Conservation (phyloP, 1,284 basidiomycete species). For the Cryptococcus sp. region DNA sequence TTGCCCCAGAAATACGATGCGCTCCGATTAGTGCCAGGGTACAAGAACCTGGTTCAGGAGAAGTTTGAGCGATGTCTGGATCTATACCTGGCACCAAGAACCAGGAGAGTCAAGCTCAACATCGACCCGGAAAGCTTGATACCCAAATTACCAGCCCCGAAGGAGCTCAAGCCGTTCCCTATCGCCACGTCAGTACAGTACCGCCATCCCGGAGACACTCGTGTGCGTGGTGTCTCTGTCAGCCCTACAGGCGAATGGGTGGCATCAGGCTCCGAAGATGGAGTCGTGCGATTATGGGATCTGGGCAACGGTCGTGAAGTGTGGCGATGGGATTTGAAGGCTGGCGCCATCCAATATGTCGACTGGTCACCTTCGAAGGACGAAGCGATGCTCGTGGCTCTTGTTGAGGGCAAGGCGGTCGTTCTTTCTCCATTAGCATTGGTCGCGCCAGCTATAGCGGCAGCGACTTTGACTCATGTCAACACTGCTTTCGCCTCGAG, state of each 20-base stretch:
- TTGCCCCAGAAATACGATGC: constrained; percentile 84
- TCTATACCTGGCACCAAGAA: constrained; percentile 92
- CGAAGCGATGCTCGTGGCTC: constrained; percentile 54
- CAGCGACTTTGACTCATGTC: constrained; percentile 62
- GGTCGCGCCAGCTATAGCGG: constrained; percentile 64
- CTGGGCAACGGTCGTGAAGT: constrained; percentile 88
- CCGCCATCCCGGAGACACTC: constrained; percentile 61
- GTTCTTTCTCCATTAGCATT: constrained; percentile 79
- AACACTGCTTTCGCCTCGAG: constrained; percentile 52
- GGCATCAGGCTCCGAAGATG: constrained; percentile 88
- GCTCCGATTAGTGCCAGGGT: constrained; percentile 88
- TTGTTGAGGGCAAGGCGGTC: constrained; percentile 65
- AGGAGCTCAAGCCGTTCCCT: constrained; percentile 92
- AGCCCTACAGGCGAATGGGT: constrained; percentile 92
- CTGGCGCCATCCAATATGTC: constrained; percentile 74
- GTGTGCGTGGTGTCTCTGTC: constrained; percentile 74
- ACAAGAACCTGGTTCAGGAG: constrained; percentile 89
- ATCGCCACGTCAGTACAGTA: constrained; percentile 77
- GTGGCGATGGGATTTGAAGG: constrained; percentile 80
- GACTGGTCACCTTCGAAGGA: constrained; percentile 94
- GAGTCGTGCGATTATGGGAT: constrained; percentile 89
- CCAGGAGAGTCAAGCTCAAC: constrained; percentile 82
- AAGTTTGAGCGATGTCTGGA: constrained; percentile 94
- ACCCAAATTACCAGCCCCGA: constrained; percentile 93
- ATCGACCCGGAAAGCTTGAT: constrained; percentile 89